phyloP scores from a whole-genome alignment of 1,284 basidiomycete species.

The Leccinum glutinopallens region DNA sequence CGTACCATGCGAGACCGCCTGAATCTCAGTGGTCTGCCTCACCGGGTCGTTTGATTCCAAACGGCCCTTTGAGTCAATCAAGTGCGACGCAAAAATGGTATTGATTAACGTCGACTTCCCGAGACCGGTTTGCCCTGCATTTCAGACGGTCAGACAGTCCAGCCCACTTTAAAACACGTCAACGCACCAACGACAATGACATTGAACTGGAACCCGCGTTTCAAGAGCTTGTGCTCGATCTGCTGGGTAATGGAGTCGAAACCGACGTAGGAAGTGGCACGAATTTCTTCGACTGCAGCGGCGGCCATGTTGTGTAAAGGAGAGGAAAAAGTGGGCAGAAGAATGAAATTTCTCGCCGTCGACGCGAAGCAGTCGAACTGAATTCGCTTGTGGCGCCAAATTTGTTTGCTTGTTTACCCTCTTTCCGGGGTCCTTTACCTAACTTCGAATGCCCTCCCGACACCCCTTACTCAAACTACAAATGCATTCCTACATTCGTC shows the following conservation, averaged over 20 bases:
- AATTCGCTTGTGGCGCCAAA: constrained; percentile 32
- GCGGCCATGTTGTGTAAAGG: constrained; percentile 41
- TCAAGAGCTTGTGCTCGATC: constrained; percentile 99
- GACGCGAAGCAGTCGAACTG: constrained; percentile 22
- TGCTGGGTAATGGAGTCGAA: constrained; percentile 97
- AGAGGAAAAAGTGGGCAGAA: constrained; percentile 20
- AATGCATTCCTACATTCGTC: constrained; percentile 7
- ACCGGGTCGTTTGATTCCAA: constrained; percentile 85
- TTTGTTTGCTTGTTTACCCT: constrained; percentile 35
- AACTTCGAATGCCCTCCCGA: constrained; percentile 19
- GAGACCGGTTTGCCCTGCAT: constrained; percentile 89
- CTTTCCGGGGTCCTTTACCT: constrained; percentile 30
- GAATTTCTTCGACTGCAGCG: constrained; percentile 69
- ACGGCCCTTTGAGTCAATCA: constrained; percentile 97
- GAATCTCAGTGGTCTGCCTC: constrained; percentile 95
- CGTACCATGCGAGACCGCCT: constrained; percentile 91
- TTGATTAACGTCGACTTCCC: constrained; percentile 99
- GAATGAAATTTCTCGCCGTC: too few relatives aligned
- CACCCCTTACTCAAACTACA: constrained; percentile 20
- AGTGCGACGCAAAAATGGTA: constrained; percentile 97
- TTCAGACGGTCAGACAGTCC: not conserved
- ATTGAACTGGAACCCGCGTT: constrained; percentile 99
- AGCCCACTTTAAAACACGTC: not conserved
- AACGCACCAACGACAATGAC: constrained; percentile 90
- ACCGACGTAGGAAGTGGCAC: constrained; percentile 87